Percentiles rank a stretch among this genome's conserved stretches.
Conservation (phyloP, 2,329 filamentous ascomycete species). For the Chaetomium strumarium region DNA sequence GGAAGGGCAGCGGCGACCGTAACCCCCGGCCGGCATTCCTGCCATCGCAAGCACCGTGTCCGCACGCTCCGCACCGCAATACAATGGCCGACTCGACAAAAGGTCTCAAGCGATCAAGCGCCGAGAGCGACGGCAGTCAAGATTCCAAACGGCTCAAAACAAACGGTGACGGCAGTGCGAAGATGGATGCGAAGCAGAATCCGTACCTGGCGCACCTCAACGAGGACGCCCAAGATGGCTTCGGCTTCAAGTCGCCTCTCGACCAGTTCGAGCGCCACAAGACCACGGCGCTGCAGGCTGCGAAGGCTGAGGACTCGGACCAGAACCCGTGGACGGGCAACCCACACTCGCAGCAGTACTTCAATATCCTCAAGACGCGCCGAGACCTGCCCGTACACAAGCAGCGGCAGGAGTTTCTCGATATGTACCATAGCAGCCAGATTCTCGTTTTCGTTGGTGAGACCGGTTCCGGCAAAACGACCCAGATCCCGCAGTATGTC, state of each 20-base stretch:
- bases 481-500: constrained; percentile 97
- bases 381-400: constrained; percentile 86
- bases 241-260: constrained; percentile 44
- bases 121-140: constrained; percentile 35
- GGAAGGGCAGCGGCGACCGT: not conserved
- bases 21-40: not conserved
- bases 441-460: constrained; percentile 98
- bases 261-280: constrained; percentile 67
- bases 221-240: constrained; percentile 42
- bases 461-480: constrained; percentile 98
- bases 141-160: constrained; percentile 30
- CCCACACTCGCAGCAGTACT: constrained; percentile 75
- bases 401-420: constrained; percentile 89
- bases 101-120: constrained; percentile 40
- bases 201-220: constrained; percentile 91
- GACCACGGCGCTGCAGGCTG: constrained; percentile 72
- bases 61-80: not conserved
- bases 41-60: not conserved
- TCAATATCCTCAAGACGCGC: constrained; percentile 78
- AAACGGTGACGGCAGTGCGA: constrained; percentile 31
- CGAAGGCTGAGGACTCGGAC: constrained; percentile 70
- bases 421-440: constrained; percentile 88
- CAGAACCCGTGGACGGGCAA: constrained; percentile 79
- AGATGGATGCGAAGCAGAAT: constrained; percentile 48
- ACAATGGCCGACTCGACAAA: constrained; percentile 37